Base-by-base conservation (phyloP, 495 filamentous ascomycete genomes). In the Saxophila tyrrhenica region DNA sequence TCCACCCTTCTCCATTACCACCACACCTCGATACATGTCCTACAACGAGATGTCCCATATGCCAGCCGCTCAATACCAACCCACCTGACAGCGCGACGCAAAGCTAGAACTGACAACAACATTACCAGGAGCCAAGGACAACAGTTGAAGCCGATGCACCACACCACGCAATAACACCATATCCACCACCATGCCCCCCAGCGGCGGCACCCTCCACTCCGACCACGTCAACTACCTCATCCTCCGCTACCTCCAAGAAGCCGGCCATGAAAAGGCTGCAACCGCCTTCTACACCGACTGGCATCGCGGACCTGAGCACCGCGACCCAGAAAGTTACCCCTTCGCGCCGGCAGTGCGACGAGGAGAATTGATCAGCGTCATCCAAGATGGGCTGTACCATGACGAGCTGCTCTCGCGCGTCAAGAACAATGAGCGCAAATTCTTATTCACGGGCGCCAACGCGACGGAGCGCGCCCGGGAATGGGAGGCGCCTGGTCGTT, bases 181-280 rank as follows among this genome's bases (percentile, higher is more conserved):
- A 35, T 13, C 29, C 29, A 5, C 15, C 25, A 17, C 52, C 25
- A 25, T 39, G 25, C 5, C 24, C 13, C 7, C 51, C 24, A 13
- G 29, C 29, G 29, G 29, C 5, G 51, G 41, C 10, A 25, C 48
- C 9, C 58, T 98, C 64, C 85, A 87, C 70, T 91, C 89, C 57
- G 81, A 96, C 75, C 85, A 91, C 73, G 81, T 97, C 75, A 98
- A 97, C 78, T 97, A 91, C 77, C 77, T 98, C 73, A 87, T 98
- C 75, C 95, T 89, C 87, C 89, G 89, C 87, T 96, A 79, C 70
- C 67, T 69, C 57, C 69, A 73, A 58, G 66, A 72, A 57, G 54
- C 63, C 35, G 74, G 76, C 11, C 69, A 73, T 11, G 75, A 78
- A 29, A 68, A 70, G 7, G 41, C 57, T n/a, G 60, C 50, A 2